Percentiles rank a stretch among this genome's conserved stretches.
These are phyloP conservation scores for Heliocybe sulcata DNA, from an alignment of 1,284 basidiomycete species.

Conservation along the genomic window DNA sequence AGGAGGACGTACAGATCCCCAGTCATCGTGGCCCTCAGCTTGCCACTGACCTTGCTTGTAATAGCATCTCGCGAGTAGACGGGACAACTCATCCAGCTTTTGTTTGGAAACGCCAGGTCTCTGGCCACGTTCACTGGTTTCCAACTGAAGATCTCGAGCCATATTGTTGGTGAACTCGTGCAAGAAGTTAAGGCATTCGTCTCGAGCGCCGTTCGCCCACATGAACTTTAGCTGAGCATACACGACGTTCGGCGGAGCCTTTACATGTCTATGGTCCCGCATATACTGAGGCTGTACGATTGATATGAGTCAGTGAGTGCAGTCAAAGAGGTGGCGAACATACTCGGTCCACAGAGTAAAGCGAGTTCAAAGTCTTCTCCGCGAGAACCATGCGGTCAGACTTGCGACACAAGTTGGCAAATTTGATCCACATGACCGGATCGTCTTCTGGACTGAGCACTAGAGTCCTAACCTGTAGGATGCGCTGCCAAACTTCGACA, in stretches of 20 bases:
- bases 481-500: conserved; percentile 98
- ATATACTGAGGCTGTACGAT: conserved; percentile 26
- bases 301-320: conserved; percentile 4
- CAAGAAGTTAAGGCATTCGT: conserved; percentile 82
- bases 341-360: conserved; percentile 65
- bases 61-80: conserved; percentile 92
- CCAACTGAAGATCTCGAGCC: conserved; percentile 68
- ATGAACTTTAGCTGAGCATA: conserved; percentile 97
- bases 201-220: conserved; percentile 83
- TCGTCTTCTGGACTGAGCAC: conserved; percentile 94
- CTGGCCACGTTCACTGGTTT: conserved; percentile 35
- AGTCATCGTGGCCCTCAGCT: conserved; percentile 69
- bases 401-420: conserved; percentile 84
- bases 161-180: conserved; percentile 80
- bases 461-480: conserved; percentile 92
- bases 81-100: conserved; percentile 73
- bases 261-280: conserved; percentile 47
- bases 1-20: conserved; percentile 55
- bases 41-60: conserved; percentile 99
- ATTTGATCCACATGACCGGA: conserved; percentile 96
- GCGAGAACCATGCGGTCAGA: conserved; percentile 85
- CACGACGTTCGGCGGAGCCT: conserved; percentile 93
- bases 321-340: conserved; percentile 11
- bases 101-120: conserved; percentile 42
- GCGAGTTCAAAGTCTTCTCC: conserved; percentile 94